Base-by-base conservation (phyloP, 192 early-diverging fungal species). In the Entrophospora sp. region DNA sequence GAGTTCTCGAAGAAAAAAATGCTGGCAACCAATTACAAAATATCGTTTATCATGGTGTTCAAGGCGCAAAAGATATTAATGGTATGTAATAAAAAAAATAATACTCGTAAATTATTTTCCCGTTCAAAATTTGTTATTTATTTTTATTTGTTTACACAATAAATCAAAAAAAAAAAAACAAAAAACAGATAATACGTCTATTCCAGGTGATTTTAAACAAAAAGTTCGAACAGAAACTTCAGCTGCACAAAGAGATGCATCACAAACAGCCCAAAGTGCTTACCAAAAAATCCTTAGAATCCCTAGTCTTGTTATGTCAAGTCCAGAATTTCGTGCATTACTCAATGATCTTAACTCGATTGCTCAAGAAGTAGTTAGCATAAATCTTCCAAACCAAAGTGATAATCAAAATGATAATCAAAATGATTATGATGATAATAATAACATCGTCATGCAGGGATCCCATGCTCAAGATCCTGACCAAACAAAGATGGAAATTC, bases 11-110 rank as follows among this genome's bases (percentile, higher is more conserved):
- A 45, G 77, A 83, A 45, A 74, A 75, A 31, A 76, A 74, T 63
- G 71, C 70, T 7, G 61, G 74, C 42, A 74, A 81, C 46, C 67
- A 83, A 60, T 66, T 81, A 24, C 81, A 83, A 43, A 73, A 73
- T 38, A 56, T 55, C 37, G 18, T 80, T 4, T 67, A 72, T 40
- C 61, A 77, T 24, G 56, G 68, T 8, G 7, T 16, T 22, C 45
- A 69, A 22, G 66, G 67, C 30, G 49, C 44, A 44, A 69, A 64
- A 44, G 71, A 68, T 35, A 20, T 55, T 16, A 28, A 10, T 3
- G 28, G 66, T 67, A 42, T n/a, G n/a, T n/a, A n/a, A n/a, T n/a
- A n/a, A n/a, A n/a, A n/a, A n/a, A n/a, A n/a, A n/a, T n/a, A 40
- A 14, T 20, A 5, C 31, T 20, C 7, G 9, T 14, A 30, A 31